These are phyloP conservation scores for Tetragonia tetragonoides DNA, from an alignment of 148 eudicot species.

Conservation along the genomic window DNA sequence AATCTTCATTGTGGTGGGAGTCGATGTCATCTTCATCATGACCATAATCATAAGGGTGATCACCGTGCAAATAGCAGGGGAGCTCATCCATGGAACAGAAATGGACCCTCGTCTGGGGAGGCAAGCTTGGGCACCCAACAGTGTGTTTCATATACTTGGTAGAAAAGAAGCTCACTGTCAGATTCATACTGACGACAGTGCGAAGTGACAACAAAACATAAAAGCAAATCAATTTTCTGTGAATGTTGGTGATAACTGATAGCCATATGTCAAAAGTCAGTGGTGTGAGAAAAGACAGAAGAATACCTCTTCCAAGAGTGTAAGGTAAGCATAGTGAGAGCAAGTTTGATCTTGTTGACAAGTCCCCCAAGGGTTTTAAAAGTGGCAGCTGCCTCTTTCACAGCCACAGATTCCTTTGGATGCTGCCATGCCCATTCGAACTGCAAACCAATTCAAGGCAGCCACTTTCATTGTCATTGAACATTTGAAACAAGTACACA, in stretches of 20 bases:
- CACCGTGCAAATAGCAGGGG: slow-evolving; percentile 52
- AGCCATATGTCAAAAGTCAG: neutral
- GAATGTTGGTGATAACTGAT: no score
- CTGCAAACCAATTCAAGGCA: slow-evolving; percentile 36
- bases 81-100: slow-evolving; percentile 76
- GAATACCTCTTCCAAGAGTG: slow-evolving; percentile 75
- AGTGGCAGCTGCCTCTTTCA: slow-evolving; percentile 59
- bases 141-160: slow-evolving; percentile 62
- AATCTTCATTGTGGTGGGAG: slow-evolving; percentile 13
- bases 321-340: slow-evolving; percentile 81
- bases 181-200: slow-evolving; percentile 50
- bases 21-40: slow-evolving; percentile 36
- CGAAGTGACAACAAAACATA: neutral
- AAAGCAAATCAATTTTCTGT: no score
- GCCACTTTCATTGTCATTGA: neutral
- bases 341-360: slow-evolving; percentile 77
- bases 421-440: slow-evolving; percentile 99
- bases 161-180: slow-evolving; percentile 76
- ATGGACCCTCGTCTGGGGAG: slow-evolving; percentile 66
- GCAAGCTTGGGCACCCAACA: slow-evolving; percentile 70
- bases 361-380: slow-evolving; percentile 79
- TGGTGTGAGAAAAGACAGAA: neutral
- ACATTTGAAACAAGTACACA: no score
- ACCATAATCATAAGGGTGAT: slow-evolving; percentile 7
- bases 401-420: slow-evolving; percentile 75